Base-by-base conservation (phyloP, 2,329 filamentous ascomycete genomes). In the Colletotrichum magnum region DNA sequence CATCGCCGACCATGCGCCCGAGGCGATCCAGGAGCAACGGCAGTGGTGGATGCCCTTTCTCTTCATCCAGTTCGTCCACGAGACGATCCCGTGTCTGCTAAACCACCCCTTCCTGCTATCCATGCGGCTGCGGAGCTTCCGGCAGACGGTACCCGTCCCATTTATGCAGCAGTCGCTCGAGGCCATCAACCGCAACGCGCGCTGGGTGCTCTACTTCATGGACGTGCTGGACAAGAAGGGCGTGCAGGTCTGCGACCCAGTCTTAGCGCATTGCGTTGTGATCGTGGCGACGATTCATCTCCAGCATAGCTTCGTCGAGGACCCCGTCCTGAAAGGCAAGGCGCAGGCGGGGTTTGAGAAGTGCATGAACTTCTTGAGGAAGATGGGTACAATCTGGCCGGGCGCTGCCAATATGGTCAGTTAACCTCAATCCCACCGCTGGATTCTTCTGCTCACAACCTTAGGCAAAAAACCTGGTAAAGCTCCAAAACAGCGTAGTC, bases 71-170 rank as follows among this genome's bases (percentile, higher is more conserved):
- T 83, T 87, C 66, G 75, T 87, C 15, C 87, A 87, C 69, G 84
- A 86, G 62, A 84, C 84, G 0, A 86, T 86, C 48, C 79, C 86
- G 1, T 87, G 85, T 68, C 79, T 87, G 0, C 77, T 88, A 9
- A 88, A 88, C 59, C 86, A 88, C 67, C 86, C 86, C 0, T 80
- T 88, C n/a, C 75, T 88, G 2, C 74, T 88, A 4, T 87, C 85
- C 0, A 77, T 87, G 45, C 80, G 84, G n/a, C 78, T 88, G 4
- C 81, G 84, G n/a, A 86, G 83, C 41, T 86, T 87, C 71, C 82
- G 84, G 43, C 82, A 82, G 45, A 84, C 82, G 3, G 86, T 87
- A 48, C 86, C 86, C 0, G 85, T 88, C 58, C 84, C 86, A 1
- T 88, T 88, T 21, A 79, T 88, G 1, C 85, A 87, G 56, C 84